Base-by-base conservation (phyloP, 441 rosid species). In the Capsella rubella region DNA sequence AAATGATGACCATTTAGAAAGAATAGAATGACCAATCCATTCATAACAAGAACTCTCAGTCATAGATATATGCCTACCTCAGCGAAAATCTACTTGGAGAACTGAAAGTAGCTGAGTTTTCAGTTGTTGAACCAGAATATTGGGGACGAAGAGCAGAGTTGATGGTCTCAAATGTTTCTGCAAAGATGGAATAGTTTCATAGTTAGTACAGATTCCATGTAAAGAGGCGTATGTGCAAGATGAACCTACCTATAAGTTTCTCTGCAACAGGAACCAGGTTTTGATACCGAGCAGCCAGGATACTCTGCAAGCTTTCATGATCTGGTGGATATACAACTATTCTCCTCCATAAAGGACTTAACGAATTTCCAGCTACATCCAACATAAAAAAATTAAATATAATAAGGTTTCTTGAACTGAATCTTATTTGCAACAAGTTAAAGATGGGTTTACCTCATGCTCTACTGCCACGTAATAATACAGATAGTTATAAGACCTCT, bases 321-420 rank as follows among this genome's bases (percentile, higher is more conserved):
- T 72, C 89, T 67, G 97, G 91, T 32, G 83, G 86, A 76, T 84
- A 80, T 73, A 96, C 84, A 91, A 90, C 83, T 73, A 93, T 91
- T 81, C 84, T 96, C 84, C 98, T 85, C 99, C 99, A 96, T 39
- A 86, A 87, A 40, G 59, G 82, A 74, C 96, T 91, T 65, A 90
- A 82, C 64, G 82, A 75, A 81, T 73, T 87, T 78, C 89, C 91
- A 80, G 93, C 98, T 93, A 73, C 78, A 70, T 79, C 58, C 68
- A 57, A 65, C 43, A 40, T 64, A 69, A 47, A 10, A 12, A 62
- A 28, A 67, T 13, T 15, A 63, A 49, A 34, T 12, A 45, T 43
- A 43, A 52, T 28, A 53, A 25, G 53, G 45, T 31, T 52, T 49
- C 31, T 12, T 11, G 14, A 66, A 39, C 63, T 47, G 34, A 43